Conservation (phyloP, 352 stramenopile genomes). For the Phytophthora kernoviae region DNA sequence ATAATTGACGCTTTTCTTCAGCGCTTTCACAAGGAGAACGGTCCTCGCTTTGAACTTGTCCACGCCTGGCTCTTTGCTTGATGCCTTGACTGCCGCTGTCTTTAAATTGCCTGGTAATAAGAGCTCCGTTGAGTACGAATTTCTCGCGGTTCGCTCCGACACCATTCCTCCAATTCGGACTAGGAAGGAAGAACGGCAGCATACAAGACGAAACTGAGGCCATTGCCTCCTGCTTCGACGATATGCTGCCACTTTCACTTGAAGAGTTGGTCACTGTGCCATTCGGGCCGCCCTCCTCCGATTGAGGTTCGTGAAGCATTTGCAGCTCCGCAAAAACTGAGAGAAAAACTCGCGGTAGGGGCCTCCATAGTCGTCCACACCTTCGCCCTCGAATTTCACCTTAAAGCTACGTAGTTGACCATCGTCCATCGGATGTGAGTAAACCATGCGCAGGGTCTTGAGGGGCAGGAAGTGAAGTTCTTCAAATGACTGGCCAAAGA, state of each 20-base stretch:
- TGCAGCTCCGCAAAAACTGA: constrained; percentile 81
- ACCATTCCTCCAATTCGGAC: constrained; percentile 86
- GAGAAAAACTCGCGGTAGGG: constrained; percentile 94
- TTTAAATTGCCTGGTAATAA: constrained; percentile 12
- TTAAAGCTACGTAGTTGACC: constrained; percentile 92
- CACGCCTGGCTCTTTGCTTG: not conserved
- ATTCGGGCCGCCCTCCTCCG: not conserved
- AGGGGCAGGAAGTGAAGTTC: constrained; percentile 86
- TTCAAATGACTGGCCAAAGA: constrained; percentile 89
- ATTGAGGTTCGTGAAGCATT: constrained; percentile 40
- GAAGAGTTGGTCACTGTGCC: constrained; percentile 7
- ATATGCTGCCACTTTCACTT: constrained; percentile 19
- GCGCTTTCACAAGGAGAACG: constrained; percentile 33
- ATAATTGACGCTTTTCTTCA: constrained; percentile 61
- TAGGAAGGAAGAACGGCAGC: constrained; percentile 85
- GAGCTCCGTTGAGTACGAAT: constrained; percentile 77
- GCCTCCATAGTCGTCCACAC: constrained; percentile 94
- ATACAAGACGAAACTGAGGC: constrained; percentile 49
- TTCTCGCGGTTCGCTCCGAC: constrained; percentile 82
- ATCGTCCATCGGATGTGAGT: constrained; percentile 93
- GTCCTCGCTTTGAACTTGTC: not conserved
- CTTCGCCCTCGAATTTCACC: constrained; percentile 95
- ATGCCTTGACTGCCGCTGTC: not conserved
- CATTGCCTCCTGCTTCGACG: constrained; percentile 21
- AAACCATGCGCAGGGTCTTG: constrained; percentile 82